Base-by-base conservation (phyloP, 164 flowering plant genomes). In the Buxus sempervirens region DNA sequence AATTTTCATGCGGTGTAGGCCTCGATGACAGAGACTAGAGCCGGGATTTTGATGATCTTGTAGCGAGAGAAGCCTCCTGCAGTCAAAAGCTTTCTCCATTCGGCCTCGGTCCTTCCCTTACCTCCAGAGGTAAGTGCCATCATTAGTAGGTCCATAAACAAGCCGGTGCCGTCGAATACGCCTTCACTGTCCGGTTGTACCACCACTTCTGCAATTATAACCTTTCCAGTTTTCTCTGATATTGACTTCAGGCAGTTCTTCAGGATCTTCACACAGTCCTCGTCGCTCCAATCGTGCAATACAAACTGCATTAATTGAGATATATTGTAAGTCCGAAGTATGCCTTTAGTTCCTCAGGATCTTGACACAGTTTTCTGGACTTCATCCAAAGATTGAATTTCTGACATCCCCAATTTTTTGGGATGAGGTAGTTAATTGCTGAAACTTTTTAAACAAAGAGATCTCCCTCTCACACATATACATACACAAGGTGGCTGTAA, bases 281-380 rank as follows among this genome's bases (percentile, higher is more conserved):
- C 78, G 32, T 84, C 83, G 3, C 70, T 66, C 85, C 85, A 82
- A 51, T 84, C 79, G 41, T 84, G 88, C 75, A 84, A 12, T 21
- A 79, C 57, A 73, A 78, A 77, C 84, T 84, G 75, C 72, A 64
- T 15, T 2, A 45, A 26, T 22, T 1, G 15, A 21, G 21, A 12
- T 2, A 21, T 57, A 23, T 22, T 25, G 10, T 4, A 32, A 32
- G 38, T 32, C n/a, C n/a, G n/a, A n/a, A n/a, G n/a, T n/a, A n/a
- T n/a, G n/a, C n/a, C n/a, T n/a, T n/a, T n/a, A n/a, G n/a, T n/a
- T n/a, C n/a, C n/a, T n/a, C n/a, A n/a, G n/a, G n/a, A n/a, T n/a
- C n/a, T n/a, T n/a, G n/a, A n/a, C n/a, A n/a, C n/a, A n/a, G n/a
- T n/a, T n/a, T n/a, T n/a, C n/a, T n/a, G n/a, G n/a, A n/a, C n/a